Evolutionary conservation across 2,329 filamentous ascomycete genomes (phyloP), one percentile per base, ranked within the genome.

Genomic region (Rhynchosporium graminicola): DNA sequence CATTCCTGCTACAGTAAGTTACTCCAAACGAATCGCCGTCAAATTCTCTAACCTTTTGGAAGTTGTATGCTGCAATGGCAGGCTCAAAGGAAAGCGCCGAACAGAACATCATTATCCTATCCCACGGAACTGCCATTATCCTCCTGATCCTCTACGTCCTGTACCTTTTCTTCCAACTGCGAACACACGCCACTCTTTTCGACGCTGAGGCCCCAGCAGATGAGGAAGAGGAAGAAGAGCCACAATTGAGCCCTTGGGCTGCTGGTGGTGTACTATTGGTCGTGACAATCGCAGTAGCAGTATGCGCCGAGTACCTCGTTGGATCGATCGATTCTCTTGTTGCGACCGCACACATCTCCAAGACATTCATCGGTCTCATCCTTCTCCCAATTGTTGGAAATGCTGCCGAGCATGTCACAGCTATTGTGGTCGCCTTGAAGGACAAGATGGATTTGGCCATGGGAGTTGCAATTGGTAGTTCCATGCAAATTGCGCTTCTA

Each of bases 371-470:
- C 69, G 90, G 90, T 79, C 79, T 92, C 55, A 90, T 92, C 56
- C 78, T 92, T 26, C 88, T 92, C 55, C 89, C 89, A 3, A 92
- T 92, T 67, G 89, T 92, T 38, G 89, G 89, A 48, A 92, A 92
- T 70, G 89, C 89, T 2, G 89, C 89, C 2, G 89, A 93, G 75
- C 90, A 93, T 71, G 90, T 92, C 45, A 93, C 90, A 0, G 90
- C 90, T 20, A 87, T 92, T 20, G 87, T 92, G 36, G 90, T 93
- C 31, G 89, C 90, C 0, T 80, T 87, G 66, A 85, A 91, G 75
- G 84, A 93, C 77, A 93, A 89, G 79, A 89, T 89, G 86, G 84
- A 88, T 70, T 77, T 88, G 57, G 87, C 90, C 36, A 90, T 94
- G 79, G 88, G 89, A 47, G 90, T 94, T 57, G 90, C 90, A 33